Base-by-base conservation (phyloP, 169 alveolate genomes). In the Miamiensis avidus region DNA sequence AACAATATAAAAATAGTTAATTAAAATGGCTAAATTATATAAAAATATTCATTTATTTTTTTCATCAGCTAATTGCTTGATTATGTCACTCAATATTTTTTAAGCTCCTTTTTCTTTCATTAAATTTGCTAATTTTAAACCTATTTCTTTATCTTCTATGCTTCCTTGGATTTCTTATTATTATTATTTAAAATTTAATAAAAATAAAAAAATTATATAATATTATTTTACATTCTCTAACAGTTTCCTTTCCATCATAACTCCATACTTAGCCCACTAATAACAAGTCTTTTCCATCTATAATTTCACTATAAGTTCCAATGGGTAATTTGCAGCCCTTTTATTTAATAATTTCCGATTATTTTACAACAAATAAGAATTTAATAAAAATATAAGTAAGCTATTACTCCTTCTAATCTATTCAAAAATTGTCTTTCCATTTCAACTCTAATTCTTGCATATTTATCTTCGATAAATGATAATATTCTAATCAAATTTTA, bases 241-340 rank as follows among this genome's bases (percentile, higher is more conserved):
- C 75, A 28, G 82, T 49, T n/a, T 34, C 1, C 31, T 49, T 83
- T 4, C 73, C 84, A 81, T 65, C 65, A 26, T 73, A 30, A 72
- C 78, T 64, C 82, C 83, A 79, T 28, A 89, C 88, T 49, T 90
- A 86, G 26, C 83, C 83, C 6, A 49, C 74, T 75, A 74, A 65
- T n/a, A 75, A 72, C 30, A 78, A 72, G 0, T 75, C 82, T 25
- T 76, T 82, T 0, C 76, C 84, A 29, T 31, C n/a, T n/a, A n/a
- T 84, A 28, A 89, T 65, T 65, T 86, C 88, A 28, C 91, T 77
- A 78, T 84, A 86, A 25, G 89, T 93, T 29, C 92, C 93, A 65
- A 92, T 92, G 0, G 95, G 95, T 74, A 92, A 85, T 76, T 88
- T 89, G 65, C 95, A 92, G 11, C 95, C 94, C 89, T 84, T n/a